A percentile compares a stretch with the other conserved stretches of the same genome.
These are phyloP conservation scores for Ophiostoma quercus DNA, from an alignment of 2,329 filamentous ascomycete genomes.

Conservation along the genomic window DNA sequence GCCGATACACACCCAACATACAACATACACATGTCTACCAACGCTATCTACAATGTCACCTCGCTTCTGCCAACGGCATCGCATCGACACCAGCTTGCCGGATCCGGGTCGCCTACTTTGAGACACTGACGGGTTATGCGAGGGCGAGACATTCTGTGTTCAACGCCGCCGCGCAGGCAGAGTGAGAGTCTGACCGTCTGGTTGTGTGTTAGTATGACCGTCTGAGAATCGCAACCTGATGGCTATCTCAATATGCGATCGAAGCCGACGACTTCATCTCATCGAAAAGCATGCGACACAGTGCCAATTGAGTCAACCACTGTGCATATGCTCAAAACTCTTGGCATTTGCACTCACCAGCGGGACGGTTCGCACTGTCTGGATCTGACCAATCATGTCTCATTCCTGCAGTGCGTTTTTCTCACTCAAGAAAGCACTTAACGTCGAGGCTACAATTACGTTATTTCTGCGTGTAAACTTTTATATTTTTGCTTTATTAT, in stretches of 20 bases:
- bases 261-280: not conserved
- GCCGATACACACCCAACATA: not conserved
- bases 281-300: not conserved
- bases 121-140: conserved; percentile 15
- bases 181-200: not conserved
- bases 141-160: not conserved
- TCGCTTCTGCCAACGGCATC: not conserved
- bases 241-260: not conserved
- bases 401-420: conserved; percentile 16
- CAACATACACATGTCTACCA: not conserved
- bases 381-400: conserved; percentile 21
- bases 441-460: not conserved
- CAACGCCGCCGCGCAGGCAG: not conserved
- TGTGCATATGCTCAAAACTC: not conserved
- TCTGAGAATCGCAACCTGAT: not conserved
- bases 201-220: no score
- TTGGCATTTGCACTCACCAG: conserved; percentile 4
- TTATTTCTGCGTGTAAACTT: not conserved
- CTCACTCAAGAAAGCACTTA: not conserved
- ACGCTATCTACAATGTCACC: not conserved
- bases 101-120: conserved; percentile 1
- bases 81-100: conserved; percentile 6
- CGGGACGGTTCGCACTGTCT: conserved; percentile 16
- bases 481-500: not conserved
- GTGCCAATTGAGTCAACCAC: not conserved